Evolutionary conservation across 495 filamentous ascomycete genomes (phyloP).

Genomic region (Annulohypoxylon moriforme): DNA sequence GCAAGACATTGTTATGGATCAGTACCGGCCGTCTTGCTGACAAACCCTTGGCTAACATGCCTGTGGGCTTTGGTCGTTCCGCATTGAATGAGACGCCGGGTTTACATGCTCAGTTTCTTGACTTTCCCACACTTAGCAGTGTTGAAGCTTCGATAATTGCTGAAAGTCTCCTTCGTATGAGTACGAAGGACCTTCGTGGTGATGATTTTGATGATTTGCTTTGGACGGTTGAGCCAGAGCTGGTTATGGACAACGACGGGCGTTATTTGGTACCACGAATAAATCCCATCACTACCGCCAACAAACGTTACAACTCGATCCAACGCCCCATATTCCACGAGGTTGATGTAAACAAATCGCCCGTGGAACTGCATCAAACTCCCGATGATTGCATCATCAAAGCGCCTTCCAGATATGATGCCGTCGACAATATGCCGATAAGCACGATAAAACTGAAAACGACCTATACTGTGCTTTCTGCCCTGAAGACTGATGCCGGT

Average conservation of each 20-base stretch:
- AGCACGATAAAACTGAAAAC: background rate
- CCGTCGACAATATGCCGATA: background rate
- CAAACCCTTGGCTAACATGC: constrained; percentile 55
- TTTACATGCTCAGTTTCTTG: background rate
- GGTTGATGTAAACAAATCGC: background rate
- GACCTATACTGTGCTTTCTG: background rate
- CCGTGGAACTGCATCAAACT: background rate
- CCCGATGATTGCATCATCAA: background rate
- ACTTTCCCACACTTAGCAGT: background rate
- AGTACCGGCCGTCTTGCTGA: constrained; percentile 49
- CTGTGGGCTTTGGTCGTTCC: constrained; percentile 53
- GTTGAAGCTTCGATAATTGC: background rate
- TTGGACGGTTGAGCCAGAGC: background rate
- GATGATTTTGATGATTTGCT: background rate
- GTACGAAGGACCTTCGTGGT: too few species aligned
- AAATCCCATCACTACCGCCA: background rate
- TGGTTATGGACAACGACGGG: background rate
- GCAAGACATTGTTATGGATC: constrained; percentile 58
- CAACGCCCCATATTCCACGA: background rate
- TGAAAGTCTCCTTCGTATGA: background rate
- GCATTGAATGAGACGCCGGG: constrained; percentile 38
- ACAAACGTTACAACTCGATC: background rate
- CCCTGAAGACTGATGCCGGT: background rate
- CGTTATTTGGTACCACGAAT: background rate
- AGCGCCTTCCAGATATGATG: background rate